Evolutionary conservation across 805 yeast genomes (phyloP).

Genomic region (Ogataea nakhonphanomensis): DNA sequence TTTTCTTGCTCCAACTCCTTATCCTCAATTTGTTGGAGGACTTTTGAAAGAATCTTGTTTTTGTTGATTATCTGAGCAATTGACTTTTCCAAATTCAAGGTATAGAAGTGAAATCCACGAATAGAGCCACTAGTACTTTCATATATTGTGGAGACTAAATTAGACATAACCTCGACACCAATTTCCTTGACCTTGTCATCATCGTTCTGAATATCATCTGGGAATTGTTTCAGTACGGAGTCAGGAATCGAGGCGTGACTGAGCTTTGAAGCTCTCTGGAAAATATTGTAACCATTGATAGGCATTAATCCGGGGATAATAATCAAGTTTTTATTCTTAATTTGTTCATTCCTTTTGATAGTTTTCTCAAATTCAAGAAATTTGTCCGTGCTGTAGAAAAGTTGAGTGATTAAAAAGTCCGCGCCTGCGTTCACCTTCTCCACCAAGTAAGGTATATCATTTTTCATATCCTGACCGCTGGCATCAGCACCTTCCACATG

Average conservation of each 20-base stretch:
- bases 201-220: constrained; percentile 58
- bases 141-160: constrained; percentile 58
- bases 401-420: constrained; percentile 85
- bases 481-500: constrained; percentile 83
- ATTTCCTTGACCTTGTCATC: constrained; percentile 75
- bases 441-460: constrained; percentile 74
- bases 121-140: constrained; percentile 51
- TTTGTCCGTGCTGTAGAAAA: constrained; percentile 83
- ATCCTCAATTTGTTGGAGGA: constrained; percentile 37
- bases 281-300: constrained; percentile 75
- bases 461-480: constrained; percentile 57
- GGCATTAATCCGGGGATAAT: constrained; percentile 92
- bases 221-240: constrained; percentile 48
- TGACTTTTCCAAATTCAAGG: constrained; percentile 88
- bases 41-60: constrained; percentile 50
- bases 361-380: constrained; percentile 61
- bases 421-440: constrained; percentile 95
- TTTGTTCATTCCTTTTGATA: constrained; percentile 39
- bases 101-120: constrained; percentile 89
- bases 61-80: constrained; percentile 77
- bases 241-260: constrained; percentile 83
- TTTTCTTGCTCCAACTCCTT: constrained; percentile 33
- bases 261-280: constrained; percentile 82
- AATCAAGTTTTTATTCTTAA: constrained; percentile 41
- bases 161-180: constrained; percentile 72